Evolutionary conservation across 805 yeast species (phyloP).

Genomic region (Saturnispora gosingensis): DNA sequence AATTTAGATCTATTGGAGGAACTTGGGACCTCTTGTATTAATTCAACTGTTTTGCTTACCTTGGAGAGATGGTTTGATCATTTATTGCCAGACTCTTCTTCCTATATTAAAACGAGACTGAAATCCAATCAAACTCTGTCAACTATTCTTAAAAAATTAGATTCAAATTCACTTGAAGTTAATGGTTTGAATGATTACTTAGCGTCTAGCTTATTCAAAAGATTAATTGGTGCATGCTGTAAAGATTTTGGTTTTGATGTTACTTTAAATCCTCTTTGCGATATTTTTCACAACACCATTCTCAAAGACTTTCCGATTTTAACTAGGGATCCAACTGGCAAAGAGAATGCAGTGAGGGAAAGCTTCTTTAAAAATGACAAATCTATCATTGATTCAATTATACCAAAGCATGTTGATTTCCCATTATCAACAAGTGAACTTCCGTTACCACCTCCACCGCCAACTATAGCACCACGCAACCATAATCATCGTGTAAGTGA

Average conservation of each 20-base stretch:
- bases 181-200: slow-evolving; percentile 37
- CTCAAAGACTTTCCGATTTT: slow-evolving; percentile 58
- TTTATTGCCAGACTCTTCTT: slow-evolving; percentile 47
- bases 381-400: slow-evolving; percentile 1
- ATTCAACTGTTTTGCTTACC: slow-evolving; percentile 48
- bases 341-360: slow-evolving; percentile 5
- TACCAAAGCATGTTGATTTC: slow-evolving; percentile 6
- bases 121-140: slow-evolving; percentile 32
- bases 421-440: slow-evolving; percentile 13
- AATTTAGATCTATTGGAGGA: slow-evolving; percentile 38
- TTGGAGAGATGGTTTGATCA: slow-evolving; percentile 54
- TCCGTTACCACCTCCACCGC: slow-evolving; percentile 12
- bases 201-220: slow-evolving; percentile 46
- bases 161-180: slow-evolving; percentile 28
- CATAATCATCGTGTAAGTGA: neutral
- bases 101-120: slow-evolving; percentile 33
- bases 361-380: slow-evolving; percentile 1
- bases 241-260: slow-evolving; percentile 76
- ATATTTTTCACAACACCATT: slow-evolving; percentile 53
- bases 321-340: slow-evolving; percentile 26
- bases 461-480: neutral
- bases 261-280: slow-evolving; percentile 56
- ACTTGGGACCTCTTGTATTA: slow-evolving; percentile 49
- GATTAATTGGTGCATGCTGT: slow-evolving; percentile 58
- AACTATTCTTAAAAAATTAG: slow-evolving; percentile 39